Evolutionary conservation across 1,284 basidiomycete genomes (phyloP).

Genomic region (Ceratobasidium sp.): DNA sequence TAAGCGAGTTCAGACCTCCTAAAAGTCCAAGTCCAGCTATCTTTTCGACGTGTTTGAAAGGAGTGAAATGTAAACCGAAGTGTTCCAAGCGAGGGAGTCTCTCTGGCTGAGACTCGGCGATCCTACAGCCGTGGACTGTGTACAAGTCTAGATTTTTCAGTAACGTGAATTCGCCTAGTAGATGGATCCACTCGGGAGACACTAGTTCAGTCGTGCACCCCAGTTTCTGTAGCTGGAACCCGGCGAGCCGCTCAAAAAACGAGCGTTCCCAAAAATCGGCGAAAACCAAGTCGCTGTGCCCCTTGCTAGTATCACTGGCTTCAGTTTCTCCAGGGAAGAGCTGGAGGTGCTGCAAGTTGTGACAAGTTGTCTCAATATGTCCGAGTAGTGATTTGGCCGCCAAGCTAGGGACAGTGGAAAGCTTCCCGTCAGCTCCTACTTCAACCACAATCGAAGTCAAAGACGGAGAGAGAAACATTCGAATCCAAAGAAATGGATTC

Average conservation of each 20-base stretch:
- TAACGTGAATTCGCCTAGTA: background rate
- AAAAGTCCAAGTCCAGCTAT: background rate
- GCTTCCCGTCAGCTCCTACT: background rate
- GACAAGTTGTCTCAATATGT: background rate
- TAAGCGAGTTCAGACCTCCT: background rate
- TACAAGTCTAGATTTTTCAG: background rate
- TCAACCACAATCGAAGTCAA: background rate
- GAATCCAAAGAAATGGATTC: background rate
- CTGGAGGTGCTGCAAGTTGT: background rate
- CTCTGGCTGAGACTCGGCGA: background rate
- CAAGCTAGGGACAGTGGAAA: background rate
- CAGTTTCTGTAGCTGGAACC: background rate
- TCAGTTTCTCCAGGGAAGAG: background rate
- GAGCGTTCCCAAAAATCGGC: background rate
- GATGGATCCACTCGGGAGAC: background rate
- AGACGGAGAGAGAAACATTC: conserved; percentile 7
- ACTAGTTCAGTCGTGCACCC: background rate
- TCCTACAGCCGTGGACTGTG: background rate
- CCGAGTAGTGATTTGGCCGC: background rate
- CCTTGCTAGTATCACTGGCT: background rate
- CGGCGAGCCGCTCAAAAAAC: background rate
- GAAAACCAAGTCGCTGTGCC: no score
- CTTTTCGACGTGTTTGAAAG: background rate
- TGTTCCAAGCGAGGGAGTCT: background rate
- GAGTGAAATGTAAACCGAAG: background rate